A percentile compares a stretch with the other conserved stretches of the same genome.
phyloP scores from a whole-genome alignment of 306 rosid genomes.

The Crotalaria pallida region DNA sequence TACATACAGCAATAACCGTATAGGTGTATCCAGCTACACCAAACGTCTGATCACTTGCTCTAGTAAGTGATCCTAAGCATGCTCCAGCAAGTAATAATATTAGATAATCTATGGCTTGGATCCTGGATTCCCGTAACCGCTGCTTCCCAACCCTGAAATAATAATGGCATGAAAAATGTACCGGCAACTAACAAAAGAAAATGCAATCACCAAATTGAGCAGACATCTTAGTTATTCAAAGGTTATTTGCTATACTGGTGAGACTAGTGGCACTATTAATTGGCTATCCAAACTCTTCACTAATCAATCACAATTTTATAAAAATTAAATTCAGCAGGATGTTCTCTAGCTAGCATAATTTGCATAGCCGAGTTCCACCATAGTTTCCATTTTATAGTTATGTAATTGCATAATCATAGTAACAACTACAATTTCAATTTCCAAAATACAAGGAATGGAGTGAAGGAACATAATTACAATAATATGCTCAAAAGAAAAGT shows the following conservation, averaged over 20 bases:
- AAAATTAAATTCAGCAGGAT: too few species aligned
- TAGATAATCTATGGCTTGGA: conserved; percentile 68
- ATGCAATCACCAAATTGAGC: not conserved
- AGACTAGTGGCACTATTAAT: too few species aligned
- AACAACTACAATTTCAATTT: not conserved
- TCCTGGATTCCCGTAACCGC: conserved; percentile 61
- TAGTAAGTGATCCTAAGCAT: conserved; percentile 69
- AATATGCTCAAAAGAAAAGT: not conserved
- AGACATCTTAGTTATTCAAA: not conserved
- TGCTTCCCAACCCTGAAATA: conserved; percentile 63
- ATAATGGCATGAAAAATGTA: not conserved
- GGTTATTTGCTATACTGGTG: not conserved
- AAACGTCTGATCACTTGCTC: conserved; percentile 44
- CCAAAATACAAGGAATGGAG: not conserved
- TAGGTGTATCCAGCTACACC: conserved; percentile 63
- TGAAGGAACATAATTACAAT: not conserved
- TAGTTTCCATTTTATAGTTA: not conserved
- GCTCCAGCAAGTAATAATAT: conserved; percentile 85
- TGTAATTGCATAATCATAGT: not conserved
- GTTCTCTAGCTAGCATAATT: not conserved
- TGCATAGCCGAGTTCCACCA: not conserved
- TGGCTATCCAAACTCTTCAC: too few species aligned
- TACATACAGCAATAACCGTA: conserved; percentile 78
- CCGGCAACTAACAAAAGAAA: not conserved
- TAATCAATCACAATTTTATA: too few species aligned